Conservation (phyloP, 1,284 basidiomycete species). For the Rhodotorula sp. region DNA sequence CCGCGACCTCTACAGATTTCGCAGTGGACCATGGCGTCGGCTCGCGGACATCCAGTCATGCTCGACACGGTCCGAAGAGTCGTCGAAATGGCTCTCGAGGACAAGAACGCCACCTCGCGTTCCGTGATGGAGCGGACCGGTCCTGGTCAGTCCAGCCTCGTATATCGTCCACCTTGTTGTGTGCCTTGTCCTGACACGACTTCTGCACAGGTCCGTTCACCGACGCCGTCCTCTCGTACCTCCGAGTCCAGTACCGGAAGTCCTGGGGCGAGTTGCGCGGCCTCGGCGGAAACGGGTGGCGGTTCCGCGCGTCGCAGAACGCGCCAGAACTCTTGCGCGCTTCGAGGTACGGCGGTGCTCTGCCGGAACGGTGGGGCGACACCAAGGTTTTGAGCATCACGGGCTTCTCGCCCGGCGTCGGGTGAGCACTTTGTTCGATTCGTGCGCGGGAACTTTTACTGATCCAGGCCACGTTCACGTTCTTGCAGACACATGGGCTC, state of each 20-base stretch:
- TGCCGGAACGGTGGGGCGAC: slow-evolving; percentile 31
- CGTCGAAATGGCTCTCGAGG: slow-evolving; percentile 22
- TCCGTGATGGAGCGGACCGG: slow-evolving; percentile 42
- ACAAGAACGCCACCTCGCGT: background rate
- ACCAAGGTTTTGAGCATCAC: slow-evolving; percentile 37
- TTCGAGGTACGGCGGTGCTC: background rate
- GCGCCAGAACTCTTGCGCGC: slow-evolving; percentile 1
- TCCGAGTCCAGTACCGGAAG: slow-evolving; percentile 30
- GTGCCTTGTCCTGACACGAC: background rate
- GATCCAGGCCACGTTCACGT: too few relatives aligned
- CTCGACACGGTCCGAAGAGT: slow-evolving; percentile 41
- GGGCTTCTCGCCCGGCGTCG: slow-evolving; percentile 42
- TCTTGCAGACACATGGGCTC: slow-evolving; percentile 33
- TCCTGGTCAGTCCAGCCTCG: slow-evolving; percentile 14
- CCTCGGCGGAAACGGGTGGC: slow-evolving; percentile 29
- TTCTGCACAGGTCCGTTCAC: slow-evolving; percentile 26
- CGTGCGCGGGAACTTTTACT: background rate
- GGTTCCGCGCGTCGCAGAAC: slow-evolving; percentile 3
- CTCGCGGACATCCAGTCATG: slow-evolving; percentile 41
- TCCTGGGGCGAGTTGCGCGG: slow-evolving; percentile 30
- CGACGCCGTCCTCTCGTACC: slow-evolving; percentile 42
- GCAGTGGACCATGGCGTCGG: slow-evolving; percentile 42
- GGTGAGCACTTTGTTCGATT: slow-evolving; percentile 8
- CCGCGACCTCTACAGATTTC: slow-evolving; percentile 42
- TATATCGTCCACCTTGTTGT: too few relatives aligned